These are phyloP conservation scores for Ampelocalamus luodianensis DNA, from an alignment of 176 grass and related monocot species.

Conservation along the genomic window DNA sequence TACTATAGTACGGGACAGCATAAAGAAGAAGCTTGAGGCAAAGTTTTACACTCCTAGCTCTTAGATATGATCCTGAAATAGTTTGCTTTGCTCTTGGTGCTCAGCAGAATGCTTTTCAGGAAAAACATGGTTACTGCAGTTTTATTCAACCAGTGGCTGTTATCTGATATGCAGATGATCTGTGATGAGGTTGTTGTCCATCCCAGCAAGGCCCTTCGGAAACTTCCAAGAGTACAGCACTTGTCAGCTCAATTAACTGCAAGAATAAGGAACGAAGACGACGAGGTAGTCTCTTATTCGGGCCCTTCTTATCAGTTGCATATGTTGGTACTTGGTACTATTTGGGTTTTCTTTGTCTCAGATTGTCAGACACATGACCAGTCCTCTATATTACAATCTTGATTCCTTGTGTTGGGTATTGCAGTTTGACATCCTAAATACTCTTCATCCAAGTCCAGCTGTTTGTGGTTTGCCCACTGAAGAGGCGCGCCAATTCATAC, in stretches of 20 bases:
- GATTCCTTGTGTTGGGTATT: slow-evolving; percentile 22
- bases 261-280: slow-evolving; percentile 68
- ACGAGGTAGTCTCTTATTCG: slow-evolving; percentile 55
- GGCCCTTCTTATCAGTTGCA: neutral
- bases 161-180: slow-evolving; percentile 67
- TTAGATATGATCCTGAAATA: slow-evolving; percentile 9
- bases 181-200: slow-evolving; percentile 84
- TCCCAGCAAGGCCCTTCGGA: slow-evolving; percentile 85
- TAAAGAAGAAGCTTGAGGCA: slow-evolving; percentile 86
- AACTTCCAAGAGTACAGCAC: slow-evolving; percentile 95
- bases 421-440: slow-evolving; percentile 92
- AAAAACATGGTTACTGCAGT: neutral
- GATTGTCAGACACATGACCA: no score
- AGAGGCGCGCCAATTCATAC: slow-evolving; percentile 76
- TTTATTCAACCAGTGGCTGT: slow-evolving; percentile 17
- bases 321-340: no score
- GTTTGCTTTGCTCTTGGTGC: neutral
- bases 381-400: no score
- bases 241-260: slow-evolving; percentile 82
- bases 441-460: slow-evolving; percentile 93
- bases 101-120: neutral
- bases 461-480: slow-evolving; percentile 92
- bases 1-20: slow-evolving; percentile 88
- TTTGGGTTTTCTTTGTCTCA: no score
- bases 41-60: slow-evolving; percentile 21